phyloP scores from a whole-genome alignment of 2,329 filamentous ascomycete species.

The Colletotrichum musae region DNA sequence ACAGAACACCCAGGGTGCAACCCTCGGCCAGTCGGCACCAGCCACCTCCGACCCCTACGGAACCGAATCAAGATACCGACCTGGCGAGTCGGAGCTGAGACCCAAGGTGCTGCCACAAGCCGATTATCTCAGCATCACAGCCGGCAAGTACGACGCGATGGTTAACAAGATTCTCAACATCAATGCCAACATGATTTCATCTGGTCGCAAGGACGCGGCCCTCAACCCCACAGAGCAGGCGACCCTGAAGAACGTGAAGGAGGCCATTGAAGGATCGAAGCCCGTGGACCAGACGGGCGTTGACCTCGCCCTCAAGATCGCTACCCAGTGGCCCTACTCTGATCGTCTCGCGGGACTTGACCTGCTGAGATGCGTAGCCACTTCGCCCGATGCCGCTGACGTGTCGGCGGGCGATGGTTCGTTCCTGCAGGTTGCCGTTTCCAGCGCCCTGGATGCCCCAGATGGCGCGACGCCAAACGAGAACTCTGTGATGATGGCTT shows the following conservation, averaged over 20 bases:
- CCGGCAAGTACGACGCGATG: slow-evolving; percentile 80
- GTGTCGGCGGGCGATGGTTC: slow-evolving; percentile 68
- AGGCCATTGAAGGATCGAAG: slow-evolving; percentile 73
- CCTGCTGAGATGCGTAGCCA: slow-evolving; percentile 85
- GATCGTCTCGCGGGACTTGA: slow-evolving; percentile 89
- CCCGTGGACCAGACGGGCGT: slow-evolving; percentile 67
- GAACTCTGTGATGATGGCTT: slow-evolving; percentile 90
- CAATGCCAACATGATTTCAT: slow-evolving; percentile 79
- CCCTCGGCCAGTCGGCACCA: slow-evolving; percentile 75
- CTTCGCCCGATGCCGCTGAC: slow-evolving; percentile 76
- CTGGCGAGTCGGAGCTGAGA: slow-evolving; percentile 81
- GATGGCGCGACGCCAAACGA: slow-evolving; percentile 72
- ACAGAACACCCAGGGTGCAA: slow-evolving; percentile 89
- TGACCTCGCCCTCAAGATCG: slow-evolving; percentile 78
- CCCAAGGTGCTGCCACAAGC: slow-evolving; percentile 82
- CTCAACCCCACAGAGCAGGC: slow-evolving; percentile 81
- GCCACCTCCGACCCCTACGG: slow-evolving; percentile 80
- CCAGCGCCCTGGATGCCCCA: slow-evolving; percentile 56
- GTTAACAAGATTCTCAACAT: slow-evolving; percentile 83
- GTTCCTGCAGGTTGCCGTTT: slow-evolving; percentile 70
- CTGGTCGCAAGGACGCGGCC: slow-evolving; percentile 80
- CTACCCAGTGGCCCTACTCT: slow-evolving; percentile 83
- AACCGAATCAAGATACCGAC: slow-evolving; percentile 83
- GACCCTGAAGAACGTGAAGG: slow-evolving; percentile 72
- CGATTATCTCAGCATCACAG: slow-evolving; percentile 82